Evolutionary conservation across 176 grass and related monocot genomes (phyloP), one percentile per base, ranked within the genome.

Genomic region (Chloris gayana): DNA sequence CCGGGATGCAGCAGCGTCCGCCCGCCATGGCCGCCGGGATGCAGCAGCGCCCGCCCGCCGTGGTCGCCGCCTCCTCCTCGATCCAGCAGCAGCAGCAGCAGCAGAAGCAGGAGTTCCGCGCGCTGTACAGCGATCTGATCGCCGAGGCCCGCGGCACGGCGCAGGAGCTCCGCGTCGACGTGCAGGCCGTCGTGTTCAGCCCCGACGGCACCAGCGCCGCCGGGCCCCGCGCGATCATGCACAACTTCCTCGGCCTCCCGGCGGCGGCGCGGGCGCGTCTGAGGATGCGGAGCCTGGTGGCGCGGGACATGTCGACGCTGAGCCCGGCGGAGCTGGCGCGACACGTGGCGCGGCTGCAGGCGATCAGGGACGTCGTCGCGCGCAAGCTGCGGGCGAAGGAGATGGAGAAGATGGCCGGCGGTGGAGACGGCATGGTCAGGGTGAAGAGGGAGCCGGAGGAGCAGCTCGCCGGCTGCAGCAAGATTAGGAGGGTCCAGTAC

Each of bases 21-120:
- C n/a, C n/a, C n/a, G n/a, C n/a, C n/a, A n/a, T n/a, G n/a, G n/a
- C n/a, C n/a, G n/a, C n/a, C n/a, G n/a, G n/a, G 39, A 1, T 8
- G 45, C 45, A 47, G 46, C 46, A 49, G 0, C 46, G 14, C 14
- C 14, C 12, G 46, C 46, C 46, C 46, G 14, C 14, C 14, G 46
- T 13, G 13, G 13, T 13, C 45, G 3, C 17, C 0, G 34, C 31
- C 31, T 14, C 6, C 67, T 6, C 0, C 42, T n/a, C 14, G 41
- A 70, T 6, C 15, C 39, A 17, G 25, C 44, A 30, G 68, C 44
- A 72, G 68, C 41, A 22, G 59, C 39, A 15, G n/a, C 39, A 17
- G 25, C 44, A 30, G 68, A 25, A 72, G 68, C 41, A 22, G 59
- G 26, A 15, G 75, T 78, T 78, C 61, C 19, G 13, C 42, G 75